Conservation (phyloP, 2,329 filamentous ascomycete species). For the Penicillium verrucosum region DNA sequence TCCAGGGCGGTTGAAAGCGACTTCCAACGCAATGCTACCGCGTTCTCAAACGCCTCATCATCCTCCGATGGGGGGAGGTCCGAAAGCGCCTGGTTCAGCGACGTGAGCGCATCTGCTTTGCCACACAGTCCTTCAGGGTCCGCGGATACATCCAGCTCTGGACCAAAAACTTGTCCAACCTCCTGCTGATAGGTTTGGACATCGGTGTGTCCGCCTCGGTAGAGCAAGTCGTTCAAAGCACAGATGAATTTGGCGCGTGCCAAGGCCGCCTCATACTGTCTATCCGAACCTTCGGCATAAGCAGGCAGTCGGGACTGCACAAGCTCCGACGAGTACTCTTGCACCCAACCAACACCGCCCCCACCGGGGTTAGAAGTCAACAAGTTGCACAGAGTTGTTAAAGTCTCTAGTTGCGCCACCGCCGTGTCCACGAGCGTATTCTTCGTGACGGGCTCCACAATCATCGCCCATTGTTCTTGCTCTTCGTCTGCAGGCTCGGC, state of each 20-base stretch:
- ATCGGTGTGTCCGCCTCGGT: conserved; percentile 50
- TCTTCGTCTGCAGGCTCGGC: conserved; percentile 17
- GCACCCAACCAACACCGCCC: conserved; percentile 54
- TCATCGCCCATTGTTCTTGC: conserved; percentile 62
- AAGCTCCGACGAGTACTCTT: conserved; percentile 54
- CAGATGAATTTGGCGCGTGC: conserved; percentile 56
- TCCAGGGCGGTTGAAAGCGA: conserved; percentile 52
- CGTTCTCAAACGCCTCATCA: conserved; percentile 29
- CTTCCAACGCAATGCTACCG: conserved; percentile 49
- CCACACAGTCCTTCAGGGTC: conserved; percentile 52
- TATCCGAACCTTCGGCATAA: conserved; percentile 48
- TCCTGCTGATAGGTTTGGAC: conserved; percentile 52
- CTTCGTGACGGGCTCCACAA: conserved; percentile 65
- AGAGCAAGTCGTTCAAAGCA: conserved; percentile 56
- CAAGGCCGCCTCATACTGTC: conserved; percentile 52
- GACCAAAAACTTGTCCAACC: conserved; percentile 41
- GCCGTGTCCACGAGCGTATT: conserved; percentile 66
- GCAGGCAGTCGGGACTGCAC: conserved; percentile 52
- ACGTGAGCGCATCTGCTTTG: conserved; percentile 56
- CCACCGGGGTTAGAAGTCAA: conserved; percentile 41
- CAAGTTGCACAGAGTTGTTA: conserved; percentile 52
- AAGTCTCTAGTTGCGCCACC: conserved; percentile 59
- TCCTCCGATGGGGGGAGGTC: conserved; percentile 31
- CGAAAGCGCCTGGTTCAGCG: conserved; percentile 50
- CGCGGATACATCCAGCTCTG: conserved; percentile 40